These are phyloP conservation scores for Coemansia sp. DNA, from an alignment of 192 early-diverging fungal species.

Conservation along the genomic window DNA sequence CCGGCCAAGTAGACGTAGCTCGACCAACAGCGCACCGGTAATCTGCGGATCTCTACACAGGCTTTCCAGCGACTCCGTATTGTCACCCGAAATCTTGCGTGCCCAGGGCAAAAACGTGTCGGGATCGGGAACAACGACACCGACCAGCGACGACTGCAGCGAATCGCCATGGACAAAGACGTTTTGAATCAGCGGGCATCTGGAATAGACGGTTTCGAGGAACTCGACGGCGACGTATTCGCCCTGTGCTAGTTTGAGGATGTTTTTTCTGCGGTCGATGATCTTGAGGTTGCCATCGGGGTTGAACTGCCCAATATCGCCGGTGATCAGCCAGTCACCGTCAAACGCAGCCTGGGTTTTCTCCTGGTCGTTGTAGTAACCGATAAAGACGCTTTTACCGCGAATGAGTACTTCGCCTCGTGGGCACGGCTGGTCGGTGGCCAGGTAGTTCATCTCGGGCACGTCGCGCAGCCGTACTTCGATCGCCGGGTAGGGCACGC, in stretches of 20 bases:
- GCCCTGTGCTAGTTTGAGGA: slow-evolving; percentile 85
- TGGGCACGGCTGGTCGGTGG: slow-evolving; percentile 73
- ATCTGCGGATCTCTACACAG: slow-evolving; percentile 57
- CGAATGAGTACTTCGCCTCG: slow-evolving; percentile 90
- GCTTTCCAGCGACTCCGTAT: slow-evolving; percentile 40
- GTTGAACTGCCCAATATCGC: slow-evolving; percentile 85
- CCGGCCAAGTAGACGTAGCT: slow-evolving; percentile 62
- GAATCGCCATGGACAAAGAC: slow-evolving; percentile 93
- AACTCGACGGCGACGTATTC: slow-evolving; percentile 93
- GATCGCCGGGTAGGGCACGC: slow-evolving; percentile 70
- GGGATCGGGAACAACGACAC: slow-evolving; percentile 79
- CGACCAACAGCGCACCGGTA: slow-evolving; percentile 60
- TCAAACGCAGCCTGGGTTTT: slow-evolving; percentile 75
- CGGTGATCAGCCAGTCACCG: slow-evolving; percentile 85
- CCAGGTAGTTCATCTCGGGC: slow-evolving; percentile 85
- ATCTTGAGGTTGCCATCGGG: slow-evolving; percentile 70
- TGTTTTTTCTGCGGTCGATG: slow-evolving; percentile 84
- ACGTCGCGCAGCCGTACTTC: slow-evolving; percentile 88
- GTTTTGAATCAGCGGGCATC: slow-evolving; percentile 76
- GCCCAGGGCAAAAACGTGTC: slow-evolving; percentile 71
- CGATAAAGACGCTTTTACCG: slow-evolving; percentile 69
- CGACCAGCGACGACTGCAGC: slow-evolving; percentile 79
- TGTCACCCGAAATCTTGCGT: slow-evolving; percentile 30
- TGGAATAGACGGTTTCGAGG: slow-evolving; percentile 76
- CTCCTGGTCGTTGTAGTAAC: slow-evolving; percentile 77